These are phyloP conservation scores for Candida chilensis DNA, from an alignment of 805 yeast genomes.

Conservation along the genomic window DNA sequence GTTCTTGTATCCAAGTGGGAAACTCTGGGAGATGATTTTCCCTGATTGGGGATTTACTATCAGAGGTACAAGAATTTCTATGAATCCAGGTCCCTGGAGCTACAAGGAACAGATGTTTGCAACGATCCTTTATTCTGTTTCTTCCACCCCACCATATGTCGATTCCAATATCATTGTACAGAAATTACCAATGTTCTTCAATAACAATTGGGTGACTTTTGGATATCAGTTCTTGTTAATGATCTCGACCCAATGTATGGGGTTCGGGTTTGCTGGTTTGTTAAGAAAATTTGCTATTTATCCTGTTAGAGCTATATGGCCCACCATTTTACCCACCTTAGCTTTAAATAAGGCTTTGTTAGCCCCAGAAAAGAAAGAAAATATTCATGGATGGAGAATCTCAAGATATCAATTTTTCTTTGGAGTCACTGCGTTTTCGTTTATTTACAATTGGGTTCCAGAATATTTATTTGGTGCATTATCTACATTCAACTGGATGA, in stretches of 20 bases:
- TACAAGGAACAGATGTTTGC: slow-evolving; percentile 24
- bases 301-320: slow-evolving; percentile 47
- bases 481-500: slow-evolving; percentile 42
- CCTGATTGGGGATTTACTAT: slow-evolving; percentile 10
- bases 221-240: slow-evolving; percentile 46
- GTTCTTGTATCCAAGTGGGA: slow-evolving; percentile 17
- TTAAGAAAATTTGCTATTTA: slow-evolving; percentile 50
- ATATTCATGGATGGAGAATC: slow-evolving; percentile 20
- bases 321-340: slow-evolving; percentile 35
- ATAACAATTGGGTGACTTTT: slow-evolving; percentile 28
- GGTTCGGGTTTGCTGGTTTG: slow-evolving; percentile 60
- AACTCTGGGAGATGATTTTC: slow-evolving; percentile 11
- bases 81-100: slow-evolving; percentile 25
- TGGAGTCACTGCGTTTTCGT: slow-evolving; percentile 18
- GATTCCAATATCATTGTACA: slow-evolving; percentile 3
- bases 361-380: slow-evolving; percentile 19
- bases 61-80: background rate
- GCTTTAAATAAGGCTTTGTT: slow-evolving; percentile 40
- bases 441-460: slow-evolving; percentile 36
- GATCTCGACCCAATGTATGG: slow-evolving; percentile 51
- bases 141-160: slow-evolving; percentile 9
- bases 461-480: slow-evolving; percentile 29
- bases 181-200: slow-evolving; percentile 14
- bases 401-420: slow-evolving; percentile 22
- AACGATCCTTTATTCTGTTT: slow-evolving; percentile 13